Percentiles rank a stretch among this genome's conserved stretches.
Conservation (phyloP, 345 rosid genomes). For the Raphanus sativus region DNA sequence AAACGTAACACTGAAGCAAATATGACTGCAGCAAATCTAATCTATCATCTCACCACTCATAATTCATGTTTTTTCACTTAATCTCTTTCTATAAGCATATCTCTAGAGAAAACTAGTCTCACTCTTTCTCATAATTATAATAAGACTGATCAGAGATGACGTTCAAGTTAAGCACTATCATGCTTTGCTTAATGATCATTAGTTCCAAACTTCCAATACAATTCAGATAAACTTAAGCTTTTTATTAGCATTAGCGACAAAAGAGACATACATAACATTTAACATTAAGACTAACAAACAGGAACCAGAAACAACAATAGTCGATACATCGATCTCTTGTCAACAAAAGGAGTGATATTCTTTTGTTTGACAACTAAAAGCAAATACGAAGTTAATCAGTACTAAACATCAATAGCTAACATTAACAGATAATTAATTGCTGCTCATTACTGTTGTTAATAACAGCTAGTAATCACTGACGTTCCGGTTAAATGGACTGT, state of each 20-base stretch:
- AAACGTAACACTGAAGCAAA: neutral
- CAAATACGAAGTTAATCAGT: constrained; percentile 4
- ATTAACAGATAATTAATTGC: neutral
- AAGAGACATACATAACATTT: neutral
- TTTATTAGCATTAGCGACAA: constrained; percentile 11
- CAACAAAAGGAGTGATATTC: neutral
- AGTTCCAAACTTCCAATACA: neutral
- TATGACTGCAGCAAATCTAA: neutral
- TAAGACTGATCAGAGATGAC: neutral
- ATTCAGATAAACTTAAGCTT: neutral
- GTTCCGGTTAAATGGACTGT: neutral
- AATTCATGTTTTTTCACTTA: neutral
- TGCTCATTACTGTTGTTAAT: neutral
- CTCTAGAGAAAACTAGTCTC: neutral
- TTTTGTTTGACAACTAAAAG: neutral
- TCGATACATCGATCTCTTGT: neutral
- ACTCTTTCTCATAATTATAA: neutral
- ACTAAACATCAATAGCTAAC: constrained; percentile 21
- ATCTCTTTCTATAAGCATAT: neutral
- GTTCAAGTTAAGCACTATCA: neutral
- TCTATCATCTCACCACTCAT: neutral
- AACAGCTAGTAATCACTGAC: neutral
- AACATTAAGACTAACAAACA: neutral
- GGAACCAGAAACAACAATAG: constrained; percentile 6
- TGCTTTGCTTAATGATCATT: neutral